Conservation (phyloP, 352 stramenopile genomes). For the Phytopythium mirpurense region DNA sequence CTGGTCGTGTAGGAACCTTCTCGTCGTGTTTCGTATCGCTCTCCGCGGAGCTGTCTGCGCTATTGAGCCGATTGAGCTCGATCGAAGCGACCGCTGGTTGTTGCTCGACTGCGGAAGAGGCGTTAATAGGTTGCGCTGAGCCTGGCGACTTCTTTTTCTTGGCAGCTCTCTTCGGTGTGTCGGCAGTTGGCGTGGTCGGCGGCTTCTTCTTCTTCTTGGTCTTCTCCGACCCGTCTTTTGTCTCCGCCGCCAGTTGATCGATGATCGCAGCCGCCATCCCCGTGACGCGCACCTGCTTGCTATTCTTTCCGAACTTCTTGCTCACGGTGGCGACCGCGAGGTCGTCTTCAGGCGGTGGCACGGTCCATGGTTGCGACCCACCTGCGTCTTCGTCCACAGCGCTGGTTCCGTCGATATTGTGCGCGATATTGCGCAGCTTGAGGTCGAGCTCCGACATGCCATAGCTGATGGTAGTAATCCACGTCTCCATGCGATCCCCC, state of each 20-base stretch:
- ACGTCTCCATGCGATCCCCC: slow-evolving; percentile 69
- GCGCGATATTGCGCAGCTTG: slow-evolving; percentile 70
- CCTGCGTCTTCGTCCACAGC: slow-evolving; percentile 48
- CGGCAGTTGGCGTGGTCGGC: neutral
- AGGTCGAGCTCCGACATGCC: slow-evolving; percentile 73
- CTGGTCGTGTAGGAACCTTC: neutral
- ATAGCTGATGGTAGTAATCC: slow-evolving; percentile 67
- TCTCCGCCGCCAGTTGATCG: slow-evolving; percentile 28
- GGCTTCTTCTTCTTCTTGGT: slow-evolving; percentile 16
- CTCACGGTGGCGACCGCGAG: slow-evolving; percentile 26
- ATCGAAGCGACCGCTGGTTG: neutral
- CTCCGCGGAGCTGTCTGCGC: neutral
- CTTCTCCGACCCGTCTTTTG: slow-evolving; percentile 18
- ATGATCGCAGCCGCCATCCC: slow-evolving; percentile 60
- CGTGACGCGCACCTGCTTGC: slow-evolving; percentile 49
- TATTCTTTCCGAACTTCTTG: slow-evolving; percentile 49
- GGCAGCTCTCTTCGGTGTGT: slow-evolving; percentile 1
- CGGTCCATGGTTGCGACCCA: slow-evolving; percentile 37
- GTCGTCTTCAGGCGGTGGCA: slow-evolving; percentile 23
- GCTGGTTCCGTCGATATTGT: slow-evolving; percentile 76
- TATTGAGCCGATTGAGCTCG: neutral
- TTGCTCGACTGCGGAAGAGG: too few relatives aligned
- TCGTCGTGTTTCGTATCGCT: neutral
- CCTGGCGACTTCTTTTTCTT: slow-evolving; percentile 21
- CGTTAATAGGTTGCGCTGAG: neutral